Evolutionary conservation across 352 stramenopile species (phyloP), one percentile per base, ranked within the genome.

Genomic region (Pythium scleroteichum): DNA sequence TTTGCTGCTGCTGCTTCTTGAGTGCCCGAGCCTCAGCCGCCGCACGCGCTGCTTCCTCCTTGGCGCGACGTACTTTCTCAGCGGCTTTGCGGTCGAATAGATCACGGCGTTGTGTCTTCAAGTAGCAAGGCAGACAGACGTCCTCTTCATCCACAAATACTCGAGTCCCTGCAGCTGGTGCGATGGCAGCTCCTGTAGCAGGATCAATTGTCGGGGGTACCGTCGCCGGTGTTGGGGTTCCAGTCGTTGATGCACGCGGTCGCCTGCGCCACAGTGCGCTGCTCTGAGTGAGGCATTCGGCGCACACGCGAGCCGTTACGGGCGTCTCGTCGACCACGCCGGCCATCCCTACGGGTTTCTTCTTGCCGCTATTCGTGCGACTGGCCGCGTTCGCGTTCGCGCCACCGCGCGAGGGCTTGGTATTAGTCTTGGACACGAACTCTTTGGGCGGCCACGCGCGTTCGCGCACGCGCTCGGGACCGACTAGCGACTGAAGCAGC

Each of bases 391-490:
- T 68, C 49, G 82, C 83, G 29, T 73, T 74, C 19, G 64, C 58
- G 33, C 76, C 60, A 6, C 55, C 71, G 26, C 72, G 64, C 33
- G 68, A 69, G 0, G 79, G 68, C 53, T 88, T 88, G 5, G 53
- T 35, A 19, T 71, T 64, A 2, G 72, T 67, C 56, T 90, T 90
- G n/a, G 83, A 59, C 38, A 78, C 71, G 59, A 92, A 92, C 61
- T 92, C 86, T 24, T 73, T 76, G 0, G 86, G 86, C 20, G 86
- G 86, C 86, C 86, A 95, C 23, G 72, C 55, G 4, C 82, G 82
- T 5, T 93, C 82, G 19, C 82, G 82, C 38, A 85, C 73, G 29
- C 68, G 73, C 39, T 81, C 57, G 20, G 59, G 62, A 0, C 72
- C 49, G 14, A 64, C 40, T 0, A 63, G 39, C 53, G 53, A 59